Evolutionary conservation across 208 protist genomes (phyloP), one percentile per base, ranked within the genome.

Genomic region (Trichomonas vaginalis): DNA sequence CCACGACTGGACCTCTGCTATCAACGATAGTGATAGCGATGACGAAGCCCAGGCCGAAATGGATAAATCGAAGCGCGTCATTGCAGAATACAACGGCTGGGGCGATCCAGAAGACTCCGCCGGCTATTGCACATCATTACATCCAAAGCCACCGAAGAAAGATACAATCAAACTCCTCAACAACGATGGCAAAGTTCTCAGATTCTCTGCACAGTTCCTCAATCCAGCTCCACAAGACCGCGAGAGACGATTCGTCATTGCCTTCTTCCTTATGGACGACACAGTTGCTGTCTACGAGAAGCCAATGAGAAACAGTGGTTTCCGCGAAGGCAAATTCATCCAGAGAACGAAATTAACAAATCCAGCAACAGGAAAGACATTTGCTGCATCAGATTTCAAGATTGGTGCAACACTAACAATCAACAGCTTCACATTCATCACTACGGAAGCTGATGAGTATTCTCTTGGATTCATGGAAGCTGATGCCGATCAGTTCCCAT

Each of bases 311-410:
- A 96, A 96, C 87, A 96, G 96, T 46, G 96, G 96, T 40, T 96
- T 96, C 42, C 90, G 56, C 14, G 96, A 95, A 35, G 96, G 96
- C 3, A 96, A 96, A 95, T 96, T 96, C 48, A n/a, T 96, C 15
- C 70, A 96, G 27, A n/a, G 96, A 40, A 56, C 40, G 2, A 47
- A 86, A 4, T 12, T 95, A 27, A 56, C 70, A 35, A 92, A 96
- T 46, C 15, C 48, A n/a, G 61, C 3, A 17, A 96, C 8, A 42
- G 17, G 21, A 0, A 96, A 95, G 4, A 61, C 10, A 61, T 95
- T 95, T 27, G 3, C 10, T 23, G 46, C 48, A 42, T 35, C 46
- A 79, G 88, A 96, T 39, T 96, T 96, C 46, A 42, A 70, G 21
- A 45, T 95, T 95, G 88, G 88, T 32, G 48, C 14, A 37, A 47